A percentile compares a stretch with the other conserved stretches of the same genome.
These are phyloP conservation scores for Hibiscus mutabilis DNA, from an alignment of 345 rosid species.

Conservation along the genomic window DNA sequence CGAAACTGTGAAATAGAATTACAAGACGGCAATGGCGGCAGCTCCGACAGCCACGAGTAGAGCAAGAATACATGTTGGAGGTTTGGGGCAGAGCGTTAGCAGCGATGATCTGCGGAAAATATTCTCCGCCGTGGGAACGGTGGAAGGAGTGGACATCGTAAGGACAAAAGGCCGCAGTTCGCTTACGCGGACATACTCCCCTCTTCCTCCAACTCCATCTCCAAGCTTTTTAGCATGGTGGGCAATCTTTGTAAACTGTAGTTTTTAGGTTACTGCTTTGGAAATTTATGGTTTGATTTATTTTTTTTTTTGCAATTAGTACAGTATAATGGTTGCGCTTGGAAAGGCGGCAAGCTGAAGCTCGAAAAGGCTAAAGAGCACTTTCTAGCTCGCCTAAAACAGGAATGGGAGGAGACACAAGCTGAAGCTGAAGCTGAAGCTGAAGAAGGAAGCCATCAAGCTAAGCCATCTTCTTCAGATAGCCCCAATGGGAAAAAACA, in stretches of 20 bases:
- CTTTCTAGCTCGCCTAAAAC: constrained; percentile 55
- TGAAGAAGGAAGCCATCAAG: constrained; percentile 17
- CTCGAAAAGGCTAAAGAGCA: constrained; percentile 88
- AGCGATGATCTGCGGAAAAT: constrained; percentile 51
- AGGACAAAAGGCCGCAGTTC: constrained; percentile 89
- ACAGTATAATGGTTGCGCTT: constrained; percentile 84
- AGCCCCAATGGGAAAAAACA: constrained; percentile 13
- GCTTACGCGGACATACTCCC: constrained; percentile 74
- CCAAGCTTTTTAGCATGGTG: constrained; percentile 82
- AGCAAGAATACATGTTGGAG: constrained; percentile 69
- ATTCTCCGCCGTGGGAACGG: constrained; percentile 51
- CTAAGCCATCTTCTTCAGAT: constrained; percentile 5
- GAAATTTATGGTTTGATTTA: background rate
- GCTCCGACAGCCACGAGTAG: background rate
- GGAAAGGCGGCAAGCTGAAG: constrained; percentile 86
- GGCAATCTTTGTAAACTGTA: background rate
- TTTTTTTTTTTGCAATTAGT: background rate
- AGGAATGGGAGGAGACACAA: constrained; percentile 55
- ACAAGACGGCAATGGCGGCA: background rate
- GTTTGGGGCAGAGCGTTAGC: constrained; percentile 66
- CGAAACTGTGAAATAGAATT: background rate
- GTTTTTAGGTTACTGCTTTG: background rate
- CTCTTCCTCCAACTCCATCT: constrained; percentile 46
- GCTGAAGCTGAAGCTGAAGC: background rate
- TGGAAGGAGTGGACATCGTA: constrained; percentile 46